Percentiles rank a stretch among this genome's conserved stretches.
These are phyloP conservation scores for Nicotiana tomentosiformis DNA, from an alignment of 257 asterid species.

Conservation along the genomic window DNA sequence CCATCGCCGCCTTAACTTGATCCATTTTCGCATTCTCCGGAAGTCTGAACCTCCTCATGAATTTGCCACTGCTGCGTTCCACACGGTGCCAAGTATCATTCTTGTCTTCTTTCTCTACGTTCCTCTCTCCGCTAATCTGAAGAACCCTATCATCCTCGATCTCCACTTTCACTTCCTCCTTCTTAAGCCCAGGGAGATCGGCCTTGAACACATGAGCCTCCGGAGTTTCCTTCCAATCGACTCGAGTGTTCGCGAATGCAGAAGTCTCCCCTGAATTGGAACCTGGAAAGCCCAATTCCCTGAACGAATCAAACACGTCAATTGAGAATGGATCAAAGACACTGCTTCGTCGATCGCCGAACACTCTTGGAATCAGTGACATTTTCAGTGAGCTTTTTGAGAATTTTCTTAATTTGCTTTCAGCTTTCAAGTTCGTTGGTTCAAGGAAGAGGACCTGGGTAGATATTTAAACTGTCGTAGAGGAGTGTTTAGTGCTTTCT, in stretches of 20 bases:
- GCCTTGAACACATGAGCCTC: background rate
- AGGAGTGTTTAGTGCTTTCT: background rate
- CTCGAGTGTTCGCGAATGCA: background rate
- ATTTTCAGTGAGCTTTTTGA: background rate
- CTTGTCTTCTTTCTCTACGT: slow-evolving; percentile 15
- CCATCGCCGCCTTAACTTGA: slow-evolving; percentile 4
- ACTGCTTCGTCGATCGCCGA: background rate
- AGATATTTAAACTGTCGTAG: background rate
- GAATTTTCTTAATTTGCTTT: background rate
- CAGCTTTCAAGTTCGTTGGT: background rate
- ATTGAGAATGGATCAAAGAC: background rate
- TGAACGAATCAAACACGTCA: background rate
- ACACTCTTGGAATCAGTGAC: background rate
- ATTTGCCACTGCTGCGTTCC: slow-evolving; percentile 12
- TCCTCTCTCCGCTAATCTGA: slow-evolving; percentile 10
- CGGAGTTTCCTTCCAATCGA: background rate
- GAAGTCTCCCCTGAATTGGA: background rate
- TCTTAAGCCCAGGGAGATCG: background rate
- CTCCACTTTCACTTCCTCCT: background rate
- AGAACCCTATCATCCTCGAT: slow-evolving; percentile 1
- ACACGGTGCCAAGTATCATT: slow-evolving; percentile 14
- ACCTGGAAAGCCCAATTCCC: background rate
- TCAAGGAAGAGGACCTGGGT: background rate
- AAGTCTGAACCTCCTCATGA: slow-evolving; percentile 5
- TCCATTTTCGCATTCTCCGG: slow-evolving; percentile 14